Conservation (phyloP, 257 asterid genomes). For the Fraxinus quadrangulata region DNA sequence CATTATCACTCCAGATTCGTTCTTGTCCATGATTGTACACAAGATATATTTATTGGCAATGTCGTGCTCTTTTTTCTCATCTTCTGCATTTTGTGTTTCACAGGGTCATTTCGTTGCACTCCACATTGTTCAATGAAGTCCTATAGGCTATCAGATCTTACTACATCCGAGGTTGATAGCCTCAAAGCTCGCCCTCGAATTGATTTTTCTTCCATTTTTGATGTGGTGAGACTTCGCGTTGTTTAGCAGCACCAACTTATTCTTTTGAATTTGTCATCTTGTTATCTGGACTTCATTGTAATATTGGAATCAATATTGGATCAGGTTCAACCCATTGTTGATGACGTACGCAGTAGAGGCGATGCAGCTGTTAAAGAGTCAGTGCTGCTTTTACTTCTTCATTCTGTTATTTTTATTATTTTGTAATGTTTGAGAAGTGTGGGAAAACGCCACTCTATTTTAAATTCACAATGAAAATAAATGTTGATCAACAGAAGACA, state of each 20-base stretch:
- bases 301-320: constrained; percentile 10
- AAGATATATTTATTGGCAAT: constrained; percentile 3
- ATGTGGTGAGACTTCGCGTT: constrained; percentile 56
- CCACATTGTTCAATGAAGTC: constrained; percentile 79
- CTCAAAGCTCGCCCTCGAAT: constrained; percentile 92
- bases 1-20: not conserved
- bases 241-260: not conserved
- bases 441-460: constrained; percentile 1
- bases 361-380: constrained; percentile 95
- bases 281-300: constrained; percentile 17
- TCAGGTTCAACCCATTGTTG: constrained; percentile 98
- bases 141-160: constrained; percentile 78
- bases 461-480: constrained; percentile 1
- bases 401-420: constrained; percentile 21
- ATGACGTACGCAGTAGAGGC: constrained; percentile 79
- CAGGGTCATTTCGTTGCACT: constrained; percentile 49
- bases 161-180: constrained; percentile 67
- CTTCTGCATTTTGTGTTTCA: constrained; percentile 23
- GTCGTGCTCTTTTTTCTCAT: constrained; percentile 5
- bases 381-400: constrained; percentile 43
- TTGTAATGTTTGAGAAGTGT: constrained; percentile 18
- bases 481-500: constrained; percentile 4
- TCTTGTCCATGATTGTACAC: constrained; percentile 5
- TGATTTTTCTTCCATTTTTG: constrained; percentile 79
- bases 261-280: not conserved